These are phyloP conservation scores for Eimeria tenella DNA, from an alignment of 169 alveolate genomes.

Conservation along the genomic window DNA sequence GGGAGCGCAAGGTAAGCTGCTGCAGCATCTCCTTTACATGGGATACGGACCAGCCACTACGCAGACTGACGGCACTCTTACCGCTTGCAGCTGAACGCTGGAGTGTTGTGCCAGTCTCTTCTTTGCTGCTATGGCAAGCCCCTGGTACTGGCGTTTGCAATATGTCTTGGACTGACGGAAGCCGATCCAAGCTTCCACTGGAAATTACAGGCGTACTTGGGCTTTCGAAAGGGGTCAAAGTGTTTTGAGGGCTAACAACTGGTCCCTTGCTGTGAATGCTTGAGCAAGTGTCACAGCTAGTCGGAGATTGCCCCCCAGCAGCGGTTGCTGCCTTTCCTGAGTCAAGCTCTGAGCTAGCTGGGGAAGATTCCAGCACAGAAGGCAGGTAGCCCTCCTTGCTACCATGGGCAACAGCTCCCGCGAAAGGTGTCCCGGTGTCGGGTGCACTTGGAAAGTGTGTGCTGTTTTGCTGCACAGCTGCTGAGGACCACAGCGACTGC, in stretches of 20 bases:
- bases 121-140: too few species aligned
- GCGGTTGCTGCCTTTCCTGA: background rate
- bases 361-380: background rate
- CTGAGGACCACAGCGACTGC: constrained; percentile 40
- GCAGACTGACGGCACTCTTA: background rate
- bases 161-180: constrained; percentile 11
- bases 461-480: background rate
- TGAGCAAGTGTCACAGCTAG: constrained; percentile 21
- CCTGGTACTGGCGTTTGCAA: background rate
- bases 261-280: constrained; percentile 23
- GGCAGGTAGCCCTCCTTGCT: background rate
- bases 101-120: too few species aligned
- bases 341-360: constrained; percentile 30
- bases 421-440: constrained; percentile 4
- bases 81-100: background rate
- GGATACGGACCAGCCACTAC: constrained; percentile 44
- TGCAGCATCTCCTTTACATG: constrained; percentile 52
- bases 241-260: background rate
- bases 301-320: background rate
- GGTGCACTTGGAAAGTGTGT: background rate
- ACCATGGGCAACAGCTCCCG: background rate
- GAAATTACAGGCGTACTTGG: background rate
- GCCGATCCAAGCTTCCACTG: background rate
- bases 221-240: background rate
- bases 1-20: constrained; percentile 45